Evolutionary conservation across 495 filamentous ascomycete genomes (phyloP).

Genomic region (Cercophora samala): DNA sequence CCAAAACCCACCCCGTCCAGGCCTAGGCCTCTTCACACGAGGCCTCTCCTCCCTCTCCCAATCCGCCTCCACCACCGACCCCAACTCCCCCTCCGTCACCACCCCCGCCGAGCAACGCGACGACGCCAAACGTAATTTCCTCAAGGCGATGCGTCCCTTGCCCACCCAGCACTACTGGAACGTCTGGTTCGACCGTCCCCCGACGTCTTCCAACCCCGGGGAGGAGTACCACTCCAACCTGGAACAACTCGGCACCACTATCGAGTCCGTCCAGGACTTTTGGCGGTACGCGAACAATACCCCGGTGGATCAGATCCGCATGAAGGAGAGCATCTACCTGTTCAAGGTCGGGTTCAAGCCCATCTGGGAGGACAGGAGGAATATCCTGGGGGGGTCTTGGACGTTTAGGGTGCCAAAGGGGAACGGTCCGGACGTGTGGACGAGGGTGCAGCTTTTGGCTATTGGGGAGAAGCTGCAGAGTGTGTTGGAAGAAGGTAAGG

Average conservation of each 20-base stretch:
- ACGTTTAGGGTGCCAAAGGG: slow-evolving; percentile 80
- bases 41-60: slow-evolving; percentile 52
- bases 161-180: slow-evolving; percentile 61
- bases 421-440: slow-evolving; percentile 71
- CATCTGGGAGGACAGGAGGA: slow-evolving; percentile 87
- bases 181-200: slow-evolving; percentile 55
- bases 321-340: slow-evolving; percentile 79
- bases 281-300: slow-evolving; percentile 91
- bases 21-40: slow-evolving; percentile 53
- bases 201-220: background rate
- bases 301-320: slow-evolving; percentile 67
- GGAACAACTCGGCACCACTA: slow-evolving; percentile 62
- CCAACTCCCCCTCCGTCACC: slow-evolving; percentile 48
- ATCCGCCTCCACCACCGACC: slow-evolving; percentile 42
- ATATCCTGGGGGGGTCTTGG: slow-evolving; percentile 77
- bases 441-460: slow-evolving; percentile 71
- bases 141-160: slow-evolving; percentile 57
- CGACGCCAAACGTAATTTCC: slow-evolving; percentile 58
- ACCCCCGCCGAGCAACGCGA: slow-evolving; percentile 56
- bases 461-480: slow-evolving; percentile 82
- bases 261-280: slow-evolving; percentile 75
- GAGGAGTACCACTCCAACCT: slow-evolving; percentile 60
- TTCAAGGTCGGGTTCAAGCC: slow-evolving; percentile 85
- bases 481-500: slow-evolving; percentile 65
- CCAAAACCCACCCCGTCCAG: slow-evolving; percentile 17